Percentiles rank a stretch among this genome's conserved stretches.
Evolutionary conservation across 2,329 filamentous ascomycete species (phyloP).

Genomic region (Ascochyta rabiei): DNA sequence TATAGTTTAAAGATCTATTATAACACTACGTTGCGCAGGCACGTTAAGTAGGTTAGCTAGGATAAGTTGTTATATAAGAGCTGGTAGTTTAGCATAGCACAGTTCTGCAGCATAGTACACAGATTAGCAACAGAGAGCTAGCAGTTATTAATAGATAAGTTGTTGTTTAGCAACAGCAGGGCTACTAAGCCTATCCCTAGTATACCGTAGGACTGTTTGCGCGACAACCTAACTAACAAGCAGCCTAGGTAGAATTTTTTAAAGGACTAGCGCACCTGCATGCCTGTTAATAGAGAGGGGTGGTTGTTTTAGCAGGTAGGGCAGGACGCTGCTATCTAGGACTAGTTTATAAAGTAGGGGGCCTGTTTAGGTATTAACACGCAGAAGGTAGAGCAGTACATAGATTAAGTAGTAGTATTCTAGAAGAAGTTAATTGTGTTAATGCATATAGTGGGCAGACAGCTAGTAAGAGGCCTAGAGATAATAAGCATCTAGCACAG

Average conservation of each 20-base stretch:
- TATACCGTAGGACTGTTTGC: conserved; percentile 2
- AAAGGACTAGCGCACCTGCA: conserved; percentile 14
- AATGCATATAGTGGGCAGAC: conserved; percentile 22
- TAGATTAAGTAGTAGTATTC: conserved; percentile 13
- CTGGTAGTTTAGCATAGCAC: conserved; percentile 12
- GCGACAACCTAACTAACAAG: conserved; percentile 14
- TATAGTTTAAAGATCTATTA: conserved; percentile 22
- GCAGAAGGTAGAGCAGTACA: not conserved
- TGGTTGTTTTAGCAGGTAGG: conserved; percentile 6
- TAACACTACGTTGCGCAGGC: conserved; percentile 16
- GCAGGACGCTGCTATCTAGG: not conserved
- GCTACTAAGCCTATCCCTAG: not conserved
- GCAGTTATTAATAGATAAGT: not conserved
- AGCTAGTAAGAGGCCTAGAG: conserved; percentile 12
- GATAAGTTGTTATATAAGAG: conserved; percentile 20
- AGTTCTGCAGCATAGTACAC: conserved; percentile 17
- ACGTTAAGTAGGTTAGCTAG: conserved; percentile 11
- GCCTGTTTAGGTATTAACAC: too few relatives aligned
- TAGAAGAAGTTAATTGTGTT: conserved; percentile 28
- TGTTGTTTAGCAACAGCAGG: conserved; percentile 3
- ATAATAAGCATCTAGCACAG: conserved; percentile 14
- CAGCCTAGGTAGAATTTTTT: conserved; percentile 19
- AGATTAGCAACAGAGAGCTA: not conserved
- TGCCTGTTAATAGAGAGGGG: not conserved
- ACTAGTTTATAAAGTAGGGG: conserved; percentile 7